Conservation (phyloP, 371 early-diverging fungal genomes). For the Zopfochytrium polystomum region DNA sequence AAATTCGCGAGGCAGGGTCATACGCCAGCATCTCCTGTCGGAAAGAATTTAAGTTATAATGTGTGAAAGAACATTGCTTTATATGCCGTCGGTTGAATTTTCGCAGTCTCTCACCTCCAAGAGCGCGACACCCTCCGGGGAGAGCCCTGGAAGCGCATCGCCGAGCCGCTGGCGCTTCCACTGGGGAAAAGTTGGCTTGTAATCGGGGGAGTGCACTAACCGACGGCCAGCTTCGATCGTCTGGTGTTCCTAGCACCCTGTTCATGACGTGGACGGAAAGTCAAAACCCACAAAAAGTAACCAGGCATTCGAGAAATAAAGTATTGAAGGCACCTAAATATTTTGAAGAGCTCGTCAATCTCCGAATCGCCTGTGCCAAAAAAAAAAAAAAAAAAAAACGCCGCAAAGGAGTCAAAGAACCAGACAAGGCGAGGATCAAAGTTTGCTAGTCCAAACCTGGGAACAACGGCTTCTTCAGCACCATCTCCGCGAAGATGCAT, state of each 20-base stretch:
- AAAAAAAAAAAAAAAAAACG: neutral
- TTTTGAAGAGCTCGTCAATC: slow-evolving; percentile 93
- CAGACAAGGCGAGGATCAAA: neutral
- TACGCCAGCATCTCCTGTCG: slow-evolving; percentile 68
- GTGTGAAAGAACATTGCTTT: too few relatives aligned
- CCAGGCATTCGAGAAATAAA: neutral
- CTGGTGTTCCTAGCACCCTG: slow-evolving; percentile 88
- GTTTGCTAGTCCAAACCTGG: too few relatives aligned
- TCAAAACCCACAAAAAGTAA: neutral
- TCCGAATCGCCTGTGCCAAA: slow-evolving; percentile 88
- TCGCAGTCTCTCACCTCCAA: slow-evolving; percentile 39
- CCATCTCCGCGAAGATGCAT: slow-evolving; percentile 97
- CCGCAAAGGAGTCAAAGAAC: too few relatives aligned
- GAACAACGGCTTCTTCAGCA: slow-evolving; percentile 79
- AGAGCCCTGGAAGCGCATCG: slow-evolving; percentile 50
- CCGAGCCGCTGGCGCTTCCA: slow-evolving; percentile 59
- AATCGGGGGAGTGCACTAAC: slow-evolving; percentile 80
- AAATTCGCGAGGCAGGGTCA: slow-evolving; percentile 75
- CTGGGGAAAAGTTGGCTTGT: slow-evolving; percentile 67
- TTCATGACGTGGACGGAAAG: neutral
- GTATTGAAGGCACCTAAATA: slow-evolving; percentile 64
- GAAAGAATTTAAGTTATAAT: neutral
- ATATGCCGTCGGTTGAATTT: neutral
- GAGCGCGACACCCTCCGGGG: slow-evolving; percentile 64
- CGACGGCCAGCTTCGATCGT: slow-evolving; percentile 85